Conservation (phyloP, 2,329 filamentous ascomycete species). For the Fusarium pseudonygamai region DNA sequence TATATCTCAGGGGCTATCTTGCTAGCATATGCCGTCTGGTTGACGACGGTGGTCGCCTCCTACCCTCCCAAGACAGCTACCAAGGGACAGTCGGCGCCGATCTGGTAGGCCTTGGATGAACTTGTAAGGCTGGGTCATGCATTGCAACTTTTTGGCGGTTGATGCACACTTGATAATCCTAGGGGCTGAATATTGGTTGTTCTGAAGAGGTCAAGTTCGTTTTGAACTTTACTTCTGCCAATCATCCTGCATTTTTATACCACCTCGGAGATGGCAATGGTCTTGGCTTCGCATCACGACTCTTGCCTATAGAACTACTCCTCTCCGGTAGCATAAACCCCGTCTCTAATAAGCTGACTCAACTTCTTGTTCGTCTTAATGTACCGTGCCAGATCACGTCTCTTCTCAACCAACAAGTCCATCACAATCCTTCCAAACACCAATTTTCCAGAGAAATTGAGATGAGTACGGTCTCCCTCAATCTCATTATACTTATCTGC, state of each 20-base stretch:
- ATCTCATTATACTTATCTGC: conserved; percentile 16
- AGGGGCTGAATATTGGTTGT: too few species aligned
- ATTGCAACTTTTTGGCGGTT: too few species aligned
- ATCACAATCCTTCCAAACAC: conserved; percentile 15
- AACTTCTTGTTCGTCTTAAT: neutral
- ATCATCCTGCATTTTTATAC: too few species aligned
- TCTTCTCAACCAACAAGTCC: conserved; percentile 10
- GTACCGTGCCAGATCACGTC: neutral
- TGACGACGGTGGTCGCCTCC: neutral
- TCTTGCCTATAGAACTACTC: neutral
- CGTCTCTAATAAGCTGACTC: neutral
- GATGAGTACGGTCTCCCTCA: conserved; percentile 13
- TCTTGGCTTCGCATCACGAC: too few species aligned
- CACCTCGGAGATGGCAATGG: too few species aligned
- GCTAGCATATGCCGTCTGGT: neutral
- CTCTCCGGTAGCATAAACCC: neutral
- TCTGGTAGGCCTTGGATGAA: too few species aligned
- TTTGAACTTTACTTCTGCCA: too few species aligned
- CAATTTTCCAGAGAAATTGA: conserved; percentile 1
- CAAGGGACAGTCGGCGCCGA: neutral
- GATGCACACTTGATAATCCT: too few species aligned
- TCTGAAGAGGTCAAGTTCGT: too few species aligned
- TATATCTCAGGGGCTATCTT: neutral
- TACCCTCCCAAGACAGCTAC: neutral
- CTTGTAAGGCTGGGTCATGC: too few species aligned